Conservation (phyloP, 176 grass and related monocot genomes). For the Raddia distichophylla region DNA sequence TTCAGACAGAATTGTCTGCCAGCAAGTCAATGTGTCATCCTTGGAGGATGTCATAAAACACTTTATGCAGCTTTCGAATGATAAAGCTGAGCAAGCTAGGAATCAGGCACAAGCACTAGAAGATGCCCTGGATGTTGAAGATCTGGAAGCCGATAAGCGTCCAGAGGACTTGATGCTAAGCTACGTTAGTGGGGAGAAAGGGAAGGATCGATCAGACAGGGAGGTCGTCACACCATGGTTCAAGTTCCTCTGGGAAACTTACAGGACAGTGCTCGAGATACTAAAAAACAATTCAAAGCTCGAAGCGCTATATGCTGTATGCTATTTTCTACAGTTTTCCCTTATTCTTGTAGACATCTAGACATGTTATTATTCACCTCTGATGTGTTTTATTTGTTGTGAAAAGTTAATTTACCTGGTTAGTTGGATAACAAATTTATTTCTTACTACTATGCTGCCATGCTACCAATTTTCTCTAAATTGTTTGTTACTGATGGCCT, state of each 20-base stretch:
- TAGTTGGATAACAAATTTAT: too few species aligned
- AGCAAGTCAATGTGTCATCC: slow-evolving; percentile 93
- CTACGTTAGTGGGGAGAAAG: slow-evolving; percentile 93
- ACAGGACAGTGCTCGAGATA: slow-evolving; percentile 91
- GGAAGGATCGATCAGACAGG: slow-evolving; percentile 89
- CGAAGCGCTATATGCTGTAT: slow-evolving; percentile 92
- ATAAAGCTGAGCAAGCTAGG: slow-evolving; percentile 81
- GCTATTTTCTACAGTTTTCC: slow-evolving; percentile 22
- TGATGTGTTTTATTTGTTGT: slow-evolving; percentile 30
- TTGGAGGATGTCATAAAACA: slow-evolving; percentile 97
- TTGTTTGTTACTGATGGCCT: neutral
- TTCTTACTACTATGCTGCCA: neutral
- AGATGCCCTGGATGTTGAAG: slow-evolving; percentile 96
- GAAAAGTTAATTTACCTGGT: neutral
- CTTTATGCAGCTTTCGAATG: slow-evolving; percentile 90
- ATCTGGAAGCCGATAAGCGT: slow-evolving; percentile 90
- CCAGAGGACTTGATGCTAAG: slow-evolving; percentile 98
- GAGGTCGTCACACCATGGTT: slow-evolving; percentile 96
- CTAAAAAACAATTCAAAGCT: slow-evolving; percentile 94
- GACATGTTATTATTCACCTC: neutral
- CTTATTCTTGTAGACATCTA: neutral
- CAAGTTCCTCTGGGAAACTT: slow-evolving; percentile 97
- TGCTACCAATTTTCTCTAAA: neutral
- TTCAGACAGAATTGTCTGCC: slow-evolving; percentile 93
- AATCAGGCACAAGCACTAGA: slow-evolving; percentile 77